Conservation (phyloP, 306 rosid species). For the Medicago ruthenica region DNA sequence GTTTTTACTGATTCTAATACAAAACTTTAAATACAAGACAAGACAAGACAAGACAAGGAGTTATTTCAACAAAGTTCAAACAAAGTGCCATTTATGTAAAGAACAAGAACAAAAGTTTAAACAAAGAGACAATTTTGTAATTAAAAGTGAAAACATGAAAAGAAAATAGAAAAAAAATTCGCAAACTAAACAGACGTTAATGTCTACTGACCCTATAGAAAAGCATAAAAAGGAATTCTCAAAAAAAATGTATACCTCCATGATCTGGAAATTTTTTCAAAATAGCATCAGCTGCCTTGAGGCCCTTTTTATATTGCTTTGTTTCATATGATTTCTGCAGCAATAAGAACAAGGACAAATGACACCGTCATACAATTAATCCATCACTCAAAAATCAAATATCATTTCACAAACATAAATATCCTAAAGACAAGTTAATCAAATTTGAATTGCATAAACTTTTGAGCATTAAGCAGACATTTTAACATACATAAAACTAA, state of each 20-base stretch:
- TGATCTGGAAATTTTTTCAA: constrained; percentile 94
- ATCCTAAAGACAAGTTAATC: constrained; percentile 13
- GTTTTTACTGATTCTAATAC: neutral
- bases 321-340: constrained; percentile 97
- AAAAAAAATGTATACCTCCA: constrained; percentile 73
- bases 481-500: neutral
- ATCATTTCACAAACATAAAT: constrained; percentile 8
- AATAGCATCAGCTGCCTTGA: constrained; percentile 96
- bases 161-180: neutral
- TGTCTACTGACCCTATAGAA: constrained; percentile 6
- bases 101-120: neutral
- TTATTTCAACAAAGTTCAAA: neutral
- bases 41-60: too few species aligned
- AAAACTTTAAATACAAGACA: neutral
- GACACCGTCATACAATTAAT: constrained; percentile 29
- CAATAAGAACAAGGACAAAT: constrained; percentile 20
- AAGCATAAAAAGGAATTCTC: constrained; percentile 5
- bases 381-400: constrained; percentile 2
- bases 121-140: neutral
- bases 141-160: constrained; percentile 7
- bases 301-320: constrained; percentile 94
- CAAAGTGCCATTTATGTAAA: neutral
- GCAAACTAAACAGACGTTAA: neutral
- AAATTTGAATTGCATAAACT: constrained; percentile 18
- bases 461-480: neutral